These are phyloP conservation scores for Ammopiptanthus mongolicus DNA, from an alignment of 306 rosid genomes.

Conservation along the genomic window DNA sequence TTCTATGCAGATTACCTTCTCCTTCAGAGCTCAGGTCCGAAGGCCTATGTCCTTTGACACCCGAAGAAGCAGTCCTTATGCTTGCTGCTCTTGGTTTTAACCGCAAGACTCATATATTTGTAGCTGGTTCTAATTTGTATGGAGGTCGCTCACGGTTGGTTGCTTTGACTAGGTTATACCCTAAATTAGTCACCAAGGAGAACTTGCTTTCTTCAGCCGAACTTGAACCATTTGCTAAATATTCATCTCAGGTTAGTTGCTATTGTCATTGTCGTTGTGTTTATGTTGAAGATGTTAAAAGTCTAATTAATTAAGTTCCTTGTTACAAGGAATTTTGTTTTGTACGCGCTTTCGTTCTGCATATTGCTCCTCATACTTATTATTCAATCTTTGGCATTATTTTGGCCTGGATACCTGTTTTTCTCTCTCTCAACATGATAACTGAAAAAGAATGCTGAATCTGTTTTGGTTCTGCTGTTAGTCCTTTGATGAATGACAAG, in stretches of 20 bases:
- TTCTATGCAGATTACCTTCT: conserved; percentile 69
- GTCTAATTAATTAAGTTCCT: not conserved
- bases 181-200: conserved; percentile 91
- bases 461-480: conserved; percentile 8
- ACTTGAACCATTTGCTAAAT: conserved; percentile 75
- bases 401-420: not conserved
- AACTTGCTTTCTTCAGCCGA: conserved; percentile 68
- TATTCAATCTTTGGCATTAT: conserved; percentile 2
- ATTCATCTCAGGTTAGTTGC: conserved; percentile 81
- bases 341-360: not conserved
- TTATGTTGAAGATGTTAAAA: not conserved
- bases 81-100: conserved; percentile 97
- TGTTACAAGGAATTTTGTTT: not conserved
- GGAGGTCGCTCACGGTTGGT: conserved; percentile 74
- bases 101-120: conserved; percentile 71
- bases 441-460: not conserved
- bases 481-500: conserved; percentile 21
- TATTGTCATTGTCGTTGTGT: conserved; percentile 3
- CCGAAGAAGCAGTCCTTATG: conserved; percentile 94
- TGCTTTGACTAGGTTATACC: conserved; percentile 83
- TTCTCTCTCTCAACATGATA: not conserved
- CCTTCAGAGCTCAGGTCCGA: conserved; percentile 79
- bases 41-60: conserved; percentile 90
- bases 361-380: not conserved
- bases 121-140: conserved; percentile 91